Percentiles rank a stretch among this genome's conserved stretches.
These are phyloP conservation scores for Furcasterigmium furcatum DNA, from an alignment of 2,329 filamentous ascomycete genomes.

Conservation along the genomic window DNA sequence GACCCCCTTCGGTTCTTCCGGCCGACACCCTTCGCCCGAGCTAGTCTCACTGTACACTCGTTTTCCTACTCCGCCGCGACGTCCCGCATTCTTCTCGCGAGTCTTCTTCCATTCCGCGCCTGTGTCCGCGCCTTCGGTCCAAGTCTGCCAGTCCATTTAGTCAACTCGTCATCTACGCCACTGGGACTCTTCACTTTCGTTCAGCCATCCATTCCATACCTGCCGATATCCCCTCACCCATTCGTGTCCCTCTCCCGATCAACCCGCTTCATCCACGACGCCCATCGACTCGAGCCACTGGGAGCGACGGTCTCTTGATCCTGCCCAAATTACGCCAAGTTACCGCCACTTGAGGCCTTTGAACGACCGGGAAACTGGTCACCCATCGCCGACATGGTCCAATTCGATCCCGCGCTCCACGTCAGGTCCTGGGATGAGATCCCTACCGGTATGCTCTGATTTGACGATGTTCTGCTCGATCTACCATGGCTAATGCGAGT, in stretches of 20 bases:
- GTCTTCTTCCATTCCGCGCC: not conserved
- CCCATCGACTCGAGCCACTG: too few relatives aligned
- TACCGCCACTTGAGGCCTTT: too few relatives aligned
- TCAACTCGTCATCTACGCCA: not conserved
- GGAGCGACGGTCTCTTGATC: too few relatives aligned
- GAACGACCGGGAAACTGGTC: too few relatives aligned
- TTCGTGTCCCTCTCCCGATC: too few relatives aligned
- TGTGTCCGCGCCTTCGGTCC: not conserved
- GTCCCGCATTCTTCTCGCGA: slow-evolving; percentile 5
- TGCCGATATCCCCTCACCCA: too few relatives aligned
- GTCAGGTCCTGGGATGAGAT: slow-evolving; percentile 12
- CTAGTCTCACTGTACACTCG: slow-evolving; percentile 15
- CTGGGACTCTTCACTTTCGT: not conserved
- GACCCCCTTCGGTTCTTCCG: not conserved
- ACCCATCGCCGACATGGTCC: slow-evolving; percentile 5
- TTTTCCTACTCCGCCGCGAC: slow-evolving; percentile 6
- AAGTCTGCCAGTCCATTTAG: not conserved
- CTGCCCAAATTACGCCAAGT: too few relatives aligned
- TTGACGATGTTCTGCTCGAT: too few relatives aligned
- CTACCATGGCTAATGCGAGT: not conserved
- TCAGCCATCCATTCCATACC: too few relatives aligned
- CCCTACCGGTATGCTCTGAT: slow-evolving; percentile 7
- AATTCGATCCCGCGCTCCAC: slow-evolving; percentile 12
- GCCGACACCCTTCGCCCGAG: slow-evolving; percentile 6
- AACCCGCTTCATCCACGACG: too few relatives aligned